These are phyloP conservation scores for Exophiala sp. DNA, from an alignment of 2,329 filamentous ascomycete species.

Conservation along the genomic window DNA sequence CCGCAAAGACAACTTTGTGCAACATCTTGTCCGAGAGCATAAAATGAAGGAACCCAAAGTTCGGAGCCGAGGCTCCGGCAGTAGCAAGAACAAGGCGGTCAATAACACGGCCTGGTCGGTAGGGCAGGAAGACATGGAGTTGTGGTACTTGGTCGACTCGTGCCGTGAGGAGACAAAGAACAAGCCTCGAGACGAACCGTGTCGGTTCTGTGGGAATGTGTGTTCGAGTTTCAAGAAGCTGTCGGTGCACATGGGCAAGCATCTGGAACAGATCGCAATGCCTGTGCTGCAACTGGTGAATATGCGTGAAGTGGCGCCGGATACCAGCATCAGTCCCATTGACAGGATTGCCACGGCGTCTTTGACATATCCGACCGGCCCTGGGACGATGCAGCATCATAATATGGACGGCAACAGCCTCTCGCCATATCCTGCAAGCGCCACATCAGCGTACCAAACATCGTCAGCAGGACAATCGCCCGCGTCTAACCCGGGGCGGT, in stretches of 20 bases:
- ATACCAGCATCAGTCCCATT: conserved; percentile 63
- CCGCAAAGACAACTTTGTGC: conserved; percentile 85
- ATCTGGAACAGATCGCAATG: conserved; percentile 87
- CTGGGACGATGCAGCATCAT: conserved; percentile 9
- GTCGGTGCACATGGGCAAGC: conserved; percentile 85
- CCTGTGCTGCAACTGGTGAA: conserved; percentile 59
- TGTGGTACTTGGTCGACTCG: conserved; percentile 70
- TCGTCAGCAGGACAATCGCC: conserved; percentile 28
- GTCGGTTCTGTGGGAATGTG: conserved; percentile 76
- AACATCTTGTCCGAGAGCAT: conserved; percentile 87
- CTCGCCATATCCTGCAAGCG: conserved; percentile 27
- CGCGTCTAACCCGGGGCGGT: conserved; percentile 14
- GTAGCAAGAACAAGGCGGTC: conserved; percentile 49
- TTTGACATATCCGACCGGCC: conserved; percentile 32
- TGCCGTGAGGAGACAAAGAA: conserved; percentile 66
- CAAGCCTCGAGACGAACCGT: conserved; percentile 68
- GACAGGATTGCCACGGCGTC: conserved; percentile 46
- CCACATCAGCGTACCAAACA: conserved; percentile 29
- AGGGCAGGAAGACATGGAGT: conserved; percentile 49
- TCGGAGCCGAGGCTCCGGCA: conserved; percentile 62
- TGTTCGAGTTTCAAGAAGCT: conserved; percentile 88
- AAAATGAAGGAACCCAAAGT: conserved; percentile 76
- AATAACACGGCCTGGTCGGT: conserved; percentile 29
- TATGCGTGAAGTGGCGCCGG: conserved; percentile 39
- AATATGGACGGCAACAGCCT: conserved; percentile 31